phyloP scores from a whole-genome alignment of 2,329 filamentous ascomycete species.

The Hypoxylon sp. region DNA sequence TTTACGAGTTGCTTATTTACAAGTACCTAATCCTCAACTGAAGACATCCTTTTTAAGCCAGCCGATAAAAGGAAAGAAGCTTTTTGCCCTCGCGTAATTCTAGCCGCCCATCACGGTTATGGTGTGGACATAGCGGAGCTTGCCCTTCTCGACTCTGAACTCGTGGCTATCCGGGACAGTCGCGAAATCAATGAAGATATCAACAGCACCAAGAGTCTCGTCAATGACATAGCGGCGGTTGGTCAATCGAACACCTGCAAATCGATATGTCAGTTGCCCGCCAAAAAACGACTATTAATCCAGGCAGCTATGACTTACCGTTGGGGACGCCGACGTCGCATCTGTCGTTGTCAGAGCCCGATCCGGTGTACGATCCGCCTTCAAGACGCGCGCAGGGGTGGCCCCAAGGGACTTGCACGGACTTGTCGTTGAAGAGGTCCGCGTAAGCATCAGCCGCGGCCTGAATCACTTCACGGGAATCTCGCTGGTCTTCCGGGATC shows the following conservation, averaged over 20 bases:
- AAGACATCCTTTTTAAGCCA: slow-evolving; percentile 1
- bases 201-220: slow-evolving; percentile 52
- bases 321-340: slow-evolving; percentile 58
- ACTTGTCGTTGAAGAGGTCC: slow-evolving; percentile 57
- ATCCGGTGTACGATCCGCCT: slow-evolving; percentile 56
- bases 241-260: slow-evolving; percentile 48
- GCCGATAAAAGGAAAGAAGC: background rate
- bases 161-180: slow-evolving; percentile 56
- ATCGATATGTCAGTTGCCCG: slow-evolving; percentile 5
- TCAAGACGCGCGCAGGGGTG: slow-evolving; percentile 57
- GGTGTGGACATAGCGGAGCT: slow-evolving; percentile 55
- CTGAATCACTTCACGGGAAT: slow-evolving; percentile 55
- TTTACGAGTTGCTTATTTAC: background rate
- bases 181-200: slow-evolving; percentile 54
- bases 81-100: background rate
- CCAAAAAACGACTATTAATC: background rate
- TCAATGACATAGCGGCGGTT: slow-evolving; percentile 54
- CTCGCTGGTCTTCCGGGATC: slow-evolving; percentile 54
- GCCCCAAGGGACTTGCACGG: slow-evolving; percentile 58
- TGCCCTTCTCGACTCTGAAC: slow-evolving; percentile 55
- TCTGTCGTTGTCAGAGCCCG: slow-evolving; percentile 49
- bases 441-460: slow-evolving; percentile 58
- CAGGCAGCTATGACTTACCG: slow-evolving; percentile 41
- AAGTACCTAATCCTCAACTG: background rate
- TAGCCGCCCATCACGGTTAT: slow-evolving; percentile 53